A percentile compares a stretch with the other conserved stretches of the same genome.
Evolutionary conservation across 345 rosid species (phyloP).

Genomic region (Eucalyptus regnans): DNA sequence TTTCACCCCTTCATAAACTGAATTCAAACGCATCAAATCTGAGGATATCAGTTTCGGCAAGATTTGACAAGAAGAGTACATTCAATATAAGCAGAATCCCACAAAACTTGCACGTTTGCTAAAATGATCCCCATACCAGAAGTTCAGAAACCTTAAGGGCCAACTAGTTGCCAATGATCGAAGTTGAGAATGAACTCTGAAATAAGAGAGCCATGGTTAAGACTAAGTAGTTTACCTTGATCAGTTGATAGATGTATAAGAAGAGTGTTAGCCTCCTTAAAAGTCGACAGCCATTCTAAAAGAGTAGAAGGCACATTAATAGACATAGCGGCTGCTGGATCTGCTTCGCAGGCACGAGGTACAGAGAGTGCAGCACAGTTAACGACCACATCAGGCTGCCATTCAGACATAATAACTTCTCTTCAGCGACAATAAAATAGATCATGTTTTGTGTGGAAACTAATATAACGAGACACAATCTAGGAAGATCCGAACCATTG

Average conservation of each 20-base stretch:
- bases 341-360: slow-evolving; percentile 75
- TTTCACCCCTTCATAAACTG: slow-evolving; percentile 85
- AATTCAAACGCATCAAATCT: neutral
- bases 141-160: neutral
- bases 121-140: neutral
- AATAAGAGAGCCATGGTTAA: neutral
- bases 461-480: neutral
- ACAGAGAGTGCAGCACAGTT: slow-evolving; percentile 87
- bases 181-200: neutral
- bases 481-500: neutral
- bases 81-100: neutral
- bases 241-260: slow-evolving; percentile 86
- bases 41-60: neutral
- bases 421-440: neutral
- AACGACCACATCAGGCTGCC: slow-evolving; percentile 69
- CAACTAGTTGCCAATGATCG: neutral
- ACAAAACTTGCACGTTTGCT: neutral
- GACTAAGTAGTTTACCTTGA: slow-evolving; percentile 37
- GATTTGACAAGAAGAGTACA: neutral
- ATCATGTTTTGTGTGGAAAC: neutral
- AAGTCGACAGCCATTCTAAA: slow-evolving; percentile 51
- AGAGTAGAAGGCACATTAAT: slow-evolving; percentile 68
- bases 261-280: slow-evolving; percentile 23
- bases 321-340: slow-evolving; percentile 60
- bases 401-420: neutral